Conservation (phyloP, 805 yeast genomes). For the Zygotorulaspora florentina region DNA sequence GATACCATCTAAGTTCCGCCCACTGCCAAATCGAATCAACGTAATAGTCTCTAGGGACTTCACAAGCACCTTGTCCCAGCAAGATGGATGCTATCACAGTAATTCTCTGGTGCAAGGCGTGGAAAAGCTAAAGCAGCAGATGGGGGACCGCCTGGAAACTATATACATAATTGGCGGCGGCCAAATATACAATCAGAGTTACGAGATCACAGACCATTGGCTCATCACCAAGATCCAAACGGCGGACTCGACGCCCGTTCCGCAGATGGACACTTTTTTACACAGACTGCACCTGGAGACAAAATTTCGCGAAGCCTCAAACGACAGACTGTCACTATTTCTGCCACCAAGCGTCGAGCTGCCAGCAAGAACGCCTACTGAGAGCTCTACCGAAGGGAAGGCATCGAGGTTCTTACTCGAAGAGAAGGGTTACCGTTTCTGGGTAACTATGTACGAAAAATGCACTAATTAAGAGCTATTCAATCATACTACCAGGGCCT, state of each 20-base stretch:
- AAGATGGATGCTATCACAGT: constrained; percentile 29
- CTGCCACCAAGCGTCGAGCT: constrained; percentile 23
- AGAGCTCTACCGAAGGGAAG: not conserved
- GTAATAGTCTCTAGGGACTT: constrained; percentile 59
- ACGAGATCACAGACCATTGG: constrained; percentile 47
- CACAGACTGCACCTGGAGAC: constrained; percentile 29
- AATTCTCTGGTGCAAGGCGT: constrained; percentile 45
- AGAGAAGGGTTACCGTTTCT: constrained; percentile 53
- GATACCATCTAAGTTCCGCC: constrained; percentile 79
- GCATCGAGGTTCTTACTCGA: constrained; percentile 10
- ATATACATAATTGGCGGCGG: constrained; percentile 92
- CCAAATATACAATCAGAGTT: constrained; percentile 64
- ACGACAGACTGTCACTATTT: constrained; percentile 37
- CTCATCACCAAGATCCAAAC: constrained; percentile 64
- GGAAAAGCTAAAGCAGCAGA: constrained; percentile 20
- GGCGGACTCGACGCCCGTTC: constrained; percentile 24
- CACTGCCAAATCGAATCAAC: constrained; percentile 71
- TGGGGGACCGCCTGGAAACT: constrained; percentile 41
- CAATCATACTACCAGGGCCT: too few relatives aligned
- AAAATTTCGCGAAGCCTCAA: constrained; percentile 24
- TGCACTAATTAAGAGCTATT: constrained; percentile 4
- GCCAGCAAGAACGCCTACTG: constrained; percentile 19
- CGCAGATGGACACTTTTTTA: constrained; percentile 72
- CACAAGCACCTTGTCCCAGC: not conserved
- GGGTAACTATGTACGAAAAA: constrained; percentile 57